Evolutionary conservation across 176 grass and related monocot genomes (phyloP).

Genomic region (Olyra latifolia): DNA sequence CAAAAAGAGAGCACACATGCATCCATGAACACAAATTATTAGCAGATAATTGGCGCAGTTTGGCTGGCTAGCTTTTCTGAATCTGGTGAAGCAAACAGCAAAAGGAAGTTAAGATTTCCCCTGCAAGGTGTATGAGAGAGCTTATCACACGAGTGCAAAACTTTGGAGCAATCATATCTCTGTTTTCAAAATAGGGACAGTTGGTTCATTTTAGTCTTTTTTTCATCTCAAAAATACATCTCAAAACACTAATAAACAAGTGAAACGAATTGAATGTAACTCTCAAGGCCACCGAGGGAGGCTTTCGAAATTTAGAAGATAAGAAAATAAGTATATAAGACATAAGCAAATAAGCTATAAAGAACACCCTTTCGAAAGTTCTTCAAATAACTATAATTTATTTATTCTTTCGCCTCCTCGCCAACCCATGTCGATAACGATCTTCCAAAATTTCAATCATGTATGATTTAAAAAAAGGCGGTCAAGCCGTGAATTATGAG

Average conservation of each 20-base stretch:
- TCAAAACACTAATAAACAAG: too few species aligned
- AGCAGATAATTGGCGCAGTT: slow-evolving; percentile 22
- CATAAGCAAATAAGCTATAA: too few species aligned
- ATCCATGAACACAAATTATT: slow-evolving; percentile 37
- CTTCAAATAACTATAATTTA: background rate
- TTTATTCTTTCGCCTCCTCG: background rate
- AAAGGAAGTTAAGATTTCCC: slow-evolving; percentile 3
- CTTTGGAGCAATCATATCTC: slow-evolving; percentile 1
- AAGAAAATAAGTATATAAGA: too few species aligned
- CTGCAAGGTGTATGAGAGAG: background rate
- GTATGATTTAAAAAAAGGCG: slow-evolving; percentile 27
- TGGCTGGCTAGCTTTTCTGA: slow-evolving; percentile 7
- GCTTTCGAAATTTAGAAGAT: too few species aligned
- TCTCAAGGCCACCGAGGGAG: too few species aligned
- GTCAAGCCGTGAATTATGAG: slow-evolving; percentile 48
- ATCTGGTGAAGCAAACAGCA: slow-evolving; percentile 17
- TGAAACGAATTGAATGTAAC: too few species aligned
- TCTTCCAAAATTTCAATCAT: slow-evolving; percentile 19
- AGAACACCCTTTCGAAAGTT: too few species aligned
- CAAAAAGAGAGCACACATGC: slow-evolving; percentile 38
- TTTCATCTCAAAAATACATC: too few species aligned
- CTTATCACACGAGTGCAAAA: background rate
- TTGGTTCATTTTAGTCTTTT: too few species aligned
- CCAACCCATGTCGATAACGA: slow-evolving; percentile 28
- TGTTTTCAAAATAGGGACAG: too few species aligned